Percentiles rank a stretch among this genome's conserved stretches.
These are phyloP conservation scores for Fulvia fulva DNA, from an alignment of 2,329 filamentous ascomycete species.

Conservation along the genomic window DNA sequence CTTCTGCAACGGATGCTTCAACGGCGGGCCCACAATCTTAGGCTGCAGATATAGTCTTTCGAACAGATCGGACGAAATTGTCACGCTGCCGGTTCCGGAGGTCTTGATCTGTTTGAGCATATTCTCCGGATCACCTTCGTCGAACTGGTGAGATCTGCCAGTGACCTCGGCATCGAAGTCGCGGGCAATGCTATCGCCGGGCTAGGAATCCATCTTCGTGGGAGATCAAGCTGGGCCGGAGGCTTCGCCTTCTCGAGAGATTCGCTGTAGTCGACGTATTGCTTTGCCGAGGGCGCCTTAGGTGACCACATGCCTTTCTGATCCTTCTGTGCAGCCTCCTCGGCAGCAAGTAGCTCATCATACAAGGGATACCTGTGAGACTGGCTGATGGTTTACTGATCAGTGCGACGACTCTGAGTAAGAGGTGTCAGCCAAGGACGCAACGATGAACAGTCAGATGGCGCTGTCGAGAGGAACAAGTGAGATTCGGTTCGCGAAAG, in stretches of 20 bases:
- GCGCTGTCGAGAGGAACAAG: no score
- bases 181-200: constrained; percentile 16
- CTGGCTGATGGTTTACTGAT: background rate
- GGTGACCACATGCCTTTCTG: constrained; percentile 93
- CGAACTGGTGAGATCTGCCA: constrained; percentile 7
- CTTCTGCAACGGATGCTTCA: constrained; percentile 23
- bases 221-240: no score
- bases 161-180: constrained; percentile 17
- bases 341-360: constrained; percentile 77
- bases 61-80: constrained; percentile 22
- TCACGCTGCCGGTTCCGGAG: constrained; percentile 18
- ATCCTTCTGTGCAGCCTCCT: constrained; percentile 76
- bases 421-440: background rate
- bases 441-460: background rate
- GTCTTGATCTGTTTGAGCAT: constrained; percentile 18
- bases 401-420: background rate
- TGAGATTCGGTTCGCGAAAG: no score
- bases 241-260: constrained; percentile 93
- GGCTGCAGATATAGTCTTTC: constrained; percentile 23
- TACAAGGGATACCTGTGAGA: constrained; percentile 87
- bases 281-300: constrained; percentile 77
- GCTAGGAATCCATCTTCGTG: constrained; percentile 3
- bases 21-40: constrained; percentile 12
- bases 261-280: constrained; percentile 87
- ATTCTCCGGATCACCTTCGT: constrained; percentile 14